These are phyloP conservation scores for Aspergillus hortae DNA, from an alignment of 2,329 filamentous ascomycete species.

Conservation along the genomic window DNA sequence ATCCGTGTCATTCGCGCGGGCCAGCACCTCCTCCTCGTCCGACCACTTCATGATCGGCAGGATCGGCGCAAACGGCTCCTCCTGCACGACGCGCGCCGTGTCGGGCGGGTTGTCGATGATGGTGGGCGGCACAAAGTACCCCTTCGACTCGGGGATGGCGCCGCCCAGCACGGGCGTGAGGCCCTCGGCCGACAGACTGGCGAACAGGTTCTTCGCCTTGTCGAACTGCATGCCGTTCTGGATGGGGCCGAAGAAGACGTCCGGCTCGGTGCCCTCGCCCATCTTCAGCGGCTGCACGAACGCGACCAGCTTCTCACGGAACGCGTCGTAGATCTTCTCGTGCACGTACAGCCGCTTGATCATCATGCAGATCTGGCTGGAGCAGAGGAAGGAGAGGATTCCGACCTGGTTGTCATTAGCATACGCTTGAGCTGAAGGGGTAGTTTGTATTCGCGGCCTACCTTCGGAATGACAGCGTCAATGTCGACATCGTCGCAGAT, in stretches of 20 bases:
- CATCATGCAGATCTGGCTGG: constrained; percentile 55
- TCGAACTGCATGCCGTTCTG: constrained; percentile 66
- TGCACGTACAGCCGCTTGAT: constrained; percentile 61
- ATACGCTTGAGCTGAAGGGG: too few species aligned
- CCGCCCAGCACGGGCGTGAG: constrained; percentile 53
- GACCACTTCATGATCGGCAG: constrained; percentile 61
- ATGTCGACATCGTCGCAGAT: constrained; percentile 54
- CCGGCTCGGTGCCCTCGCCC: constrained; percentile 39
- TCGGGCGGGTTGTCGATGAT: constrained; percentile 58
- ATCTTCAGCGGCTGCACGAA: constrained; percentile 43
- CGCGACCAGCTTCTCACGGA: constrained; percentile 47
- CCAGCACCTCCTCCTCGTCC: constrained; percentile 58
- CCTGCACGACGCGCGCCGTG: constrained; percentile 52
- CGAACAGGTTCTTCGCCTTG: constrained; percentile 54
- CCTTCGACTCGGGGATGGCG: constrained; percentile 41
- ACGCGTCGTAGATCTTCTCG: constrained; percentile 56
- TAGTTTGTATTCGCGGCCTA: constrained; percentile 1
- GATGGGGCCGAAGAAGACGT: constrained; percentile 55
- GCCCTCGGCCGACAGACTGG: constrained; percentile 53
- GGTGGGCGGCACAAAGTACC: constrained; percentile 58
- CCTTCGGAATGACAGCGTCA: constrained; percentile 40
- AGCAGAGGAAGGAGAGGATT: constrained; percentile 50
- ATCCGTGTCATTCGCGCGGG: constrained; percentile 51
- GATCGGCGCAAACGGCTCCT: constrained; percentile 64
- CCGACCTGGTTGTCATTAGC: constrained; percentile 35